phyloP scores from a whole-genome alignment of 1,139 yeast species.

The Hyphopichia buzzinii region DNA sequence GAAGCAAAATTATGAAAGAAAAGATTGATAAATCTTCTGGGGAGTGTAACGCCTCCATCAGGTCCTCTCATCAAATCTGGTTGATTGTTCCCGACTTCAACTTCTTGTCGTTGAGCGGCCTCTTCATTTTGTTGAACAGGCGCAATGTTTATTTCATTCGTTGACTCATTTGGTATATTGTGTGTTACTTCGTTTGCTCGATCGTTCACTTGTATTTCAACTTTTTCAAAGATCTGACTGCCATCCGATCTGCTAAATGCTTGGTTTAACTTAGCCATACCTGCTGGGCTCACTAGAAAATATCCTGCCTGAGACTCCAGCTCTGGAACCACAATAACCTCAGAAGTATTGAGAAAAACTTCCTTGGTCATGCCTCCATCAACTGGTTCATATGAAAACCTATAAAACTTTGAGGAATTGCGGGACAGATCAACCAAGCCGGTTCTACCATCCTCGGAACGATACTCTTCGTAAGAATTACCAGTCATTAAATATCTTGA shows the following conservation, averaged over 20 bases:
- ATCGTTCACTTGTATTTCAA: constrained; percentile 9
- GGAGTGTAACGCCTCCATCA: neutral
- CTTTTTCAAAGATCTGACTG: neutral
- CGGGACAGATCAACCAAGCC: constrained; percentile 25
- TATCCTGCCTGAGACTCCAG: constrained; percentile 35
- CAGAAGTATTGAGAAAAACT: constrained; percentile 34
- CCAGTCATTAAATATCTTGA: constrained; percentile 1
- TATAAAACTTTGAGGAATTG: constrained; percentile 19
- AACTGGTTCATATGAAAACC: constrained; percentile 16
- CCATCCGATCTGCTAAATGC: constrained; percentile 5
- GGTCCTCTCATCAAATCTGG: neutral
- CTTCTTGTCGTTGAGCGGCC: too few species aligned
- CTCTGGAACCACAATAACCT: constrained; percentile 41
- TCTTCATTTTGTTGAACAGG: neutral
- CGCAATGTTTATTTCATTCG: neutral
- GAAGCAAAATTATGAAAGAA: neutral
- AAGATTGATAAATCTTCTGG: neutral
- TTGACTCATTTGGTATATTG: neutral
- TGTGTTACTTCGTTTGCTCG: neutral
- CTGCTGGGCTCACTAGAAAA: constrained; percentile 35
- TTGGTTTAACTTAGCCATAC: constrained; percentile 26
- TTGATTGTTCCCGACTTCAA: constrained; percentile 3
- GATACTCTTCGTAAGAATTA: too few species aligned
- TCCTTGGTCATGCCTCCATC: constrained; percentile 10
- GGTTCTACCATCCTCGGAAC: constrained; percentile 1